These are phyloP conservation scores for Cetradonia linearis DNA, from an alignment of 495 filamentous ascomycete genomes.

Conservation along the genomic window DNA sequence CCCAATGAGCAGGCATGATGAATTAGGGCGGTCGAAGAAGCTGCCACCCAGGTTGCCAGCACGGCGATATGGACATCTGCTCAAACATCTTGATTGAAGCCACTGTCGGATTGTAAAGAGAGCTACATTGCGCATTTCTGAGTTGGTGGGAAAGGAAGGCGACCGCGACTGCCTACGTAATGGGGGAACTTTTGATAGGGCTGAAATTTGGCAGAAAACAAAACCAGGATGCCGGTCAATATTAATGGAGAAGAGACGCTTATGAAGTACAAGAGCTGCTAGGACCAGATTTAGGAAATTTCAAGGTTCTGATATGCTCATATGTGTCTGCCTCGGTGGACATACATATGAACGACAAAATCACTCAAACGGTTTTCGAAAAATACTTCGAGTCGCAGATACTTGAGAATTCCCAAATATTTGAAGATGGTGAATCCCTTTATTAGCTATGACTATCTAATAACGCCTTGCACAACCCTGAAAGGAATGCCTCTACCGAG, in stretches of 20 bases:
- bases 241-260: neutral
- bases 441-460: constrained; percentile 7
- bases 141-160: neutral
- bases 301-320: neutral
- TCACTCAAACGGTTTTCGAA: neutral
- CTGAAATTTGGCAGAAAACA: neutral
- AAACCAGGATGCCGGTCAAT: neutral
- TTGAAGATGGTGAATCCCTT: constrained; percentile 6
- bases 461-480: constrained; percentile 13
- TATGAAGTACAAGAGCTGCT: neutral
- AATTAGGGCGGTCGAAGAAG: neutral
- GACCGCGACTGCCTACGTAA: constrained; percentile 4
- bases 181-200: constrained; percentile 11
- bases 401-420: neutral
- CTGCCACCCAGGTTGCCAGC: neutral
- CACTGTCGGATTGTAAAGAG: neutral
- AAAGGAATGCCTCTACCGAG: constrained; percentile 11
- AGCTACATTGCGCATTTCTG: constrained; percentile 23
- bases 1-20: too few relatives aligned
- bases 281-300: neutral
- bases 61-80: neutral
- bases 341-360: neutral
- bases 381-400: neutral
- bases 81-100: neutral
- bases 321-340: too few relatives aligned